Percentiles rank a stretch among this genome's conserved stretches.
phyloP scores from a whole-genome alignment of 140 eudicot species.

The Anethum foeniculum region DNA sequence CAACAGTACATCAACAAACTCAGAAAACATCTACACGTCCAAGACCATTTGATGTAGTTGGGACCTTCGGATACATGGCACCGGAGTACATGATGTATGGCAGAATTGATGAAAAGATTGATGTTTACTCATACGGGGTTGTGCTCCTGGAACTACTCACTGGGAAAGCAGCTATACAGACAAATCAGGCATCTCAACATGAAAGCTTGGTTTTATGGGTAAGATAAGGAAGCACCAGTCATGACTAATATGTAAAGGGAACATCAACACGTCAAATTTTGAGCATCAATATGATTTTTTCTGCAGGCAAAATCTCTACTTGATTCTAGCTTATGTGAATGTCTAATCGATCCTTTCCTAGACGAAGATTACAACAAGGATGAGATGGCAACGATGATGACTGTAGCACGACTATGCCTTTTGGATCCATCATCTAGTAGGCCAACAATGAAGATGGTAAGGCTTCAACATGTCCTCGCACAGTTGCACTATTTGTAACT shows the following conservation, averaged over 20 bases:
- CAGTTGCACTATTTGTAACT: neutral
- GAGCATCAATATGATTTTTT: slow-evolving; percentile 20
- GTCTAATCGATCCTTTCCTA: slow-evolving; percentile 2
- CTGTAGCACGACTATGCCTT: slow-evolving; percentile 2
- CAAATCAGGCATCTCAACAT: slow-evolving; percentile 13
- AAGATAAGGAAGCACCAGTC: slow-evolving; percentile 4
- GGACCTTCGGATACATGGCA: slow-evolving; percentile 44
- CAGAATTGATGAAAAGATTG: slow-evolving; percentile 43
- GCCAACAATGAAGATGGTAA: slow-evolving; percentile 7
- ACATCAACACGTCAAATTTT: neutral
- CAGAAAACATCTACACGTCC: neutral
- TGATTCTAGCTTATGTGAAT: slow-evolving; percentile 9
- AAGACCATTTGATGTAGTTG: slow-evolving; percentile 22
- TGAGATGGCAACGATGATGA: slow-evolving; percentile 8
- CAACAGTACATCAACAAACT: neutral
- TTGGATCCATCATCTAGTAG: slow-evolving; percentile 4
- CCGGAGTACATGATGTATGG: slow-evolving; percentile 53
- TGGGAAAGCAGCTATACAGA: slow-evolving; percentile 5
- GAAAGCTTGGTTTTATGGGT: slow-evolving; percentile 6
- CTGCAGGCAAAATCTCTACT: slow-evolving; percentile 7
- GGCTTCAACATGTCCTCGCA: slow-evolving; percentile 21
- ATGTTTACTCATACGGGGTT: slow-evolving; percentile 21
- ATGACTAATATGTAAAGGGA: neutral
- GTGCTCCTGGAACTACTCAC: slow-evolving; percentile 2
- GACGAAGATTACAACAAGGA: slow-evolving; percentile 5